These are phyloP conservation scores for Cladosporium sp. DNA, from an alignment of 2,329 filamentous ascomycete genomes.

Conservation along the genomic window DNA sequence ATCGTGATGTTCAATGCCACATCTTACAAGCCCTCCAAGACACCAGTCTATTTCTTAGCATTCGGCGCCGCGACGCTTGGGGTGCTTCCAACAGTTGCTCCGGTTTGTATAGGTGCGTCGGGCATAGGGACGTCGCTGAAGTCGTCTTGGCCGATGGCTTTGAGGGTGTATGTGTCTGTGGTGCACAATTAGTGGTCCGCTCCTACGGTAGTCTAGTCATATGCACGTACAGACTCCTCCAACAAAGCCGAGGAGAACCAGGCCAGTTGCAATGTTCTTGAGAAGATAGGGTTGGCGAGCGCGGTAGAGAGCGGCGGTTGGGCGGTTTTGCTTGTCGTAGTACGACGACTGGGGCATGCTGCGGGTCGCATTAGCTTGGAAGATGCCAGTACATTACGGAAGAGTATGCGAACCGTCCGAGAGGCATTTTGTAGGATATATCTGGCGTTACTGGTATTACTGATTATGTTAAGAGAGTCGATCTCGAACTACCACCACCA, in stretches of 20 bases:
- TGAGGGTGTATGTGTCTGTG: slow-evolving; percentile 67
- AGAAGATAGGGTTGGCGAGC: slow-evolving; percentile 87
- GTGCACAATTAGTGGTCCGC: slow-evolving; percentile 12
- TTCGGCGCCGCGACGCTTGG: background rate
- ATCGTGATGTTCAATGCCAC: background rate
- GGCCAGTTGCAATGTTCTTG: slow-evolving; percentile 79
- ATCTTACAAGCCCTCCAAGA: background rate
- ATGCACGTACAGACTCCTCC: slow-evolving; percentile 76
- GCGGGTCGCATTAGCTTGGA: slow-evolving; percentile 17
- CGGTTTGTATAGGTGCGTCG: slow-evolving; percentile 58
- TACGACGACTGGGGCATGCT: slow-evolving; percentile 71
- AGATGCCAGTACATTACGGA: too few species aligned
- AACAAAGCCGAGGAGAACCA: slow-evolving; percentile 71
- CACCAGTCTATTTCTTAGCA: background rate
- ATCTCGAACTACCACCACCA: background rate
- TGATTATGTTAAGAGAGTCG: background rate
- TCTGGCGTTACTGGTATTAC: background rate
- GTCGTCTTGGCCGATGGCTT: slow-evolving; percentile 88
- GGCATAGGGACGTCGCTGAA: slow-evolving; percentile 95
- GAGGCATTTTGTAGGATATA: slow-evolving; percentile 17
- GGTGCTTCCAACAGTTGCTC: slow-evolving; percentile 14
- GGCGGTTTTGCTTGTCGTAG: slow-evolving; percentile 83
- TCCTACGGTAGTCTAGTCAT: background rate
- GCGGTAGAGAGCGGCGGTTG: slow-evolving; percentile 83
- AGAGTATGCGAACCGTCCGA: slow-evolving; percentile 19